Evolutionary conservation across 176 grass and related monocot species (phyloP).

Genomic region (Guadua angustifolia): DNA sequence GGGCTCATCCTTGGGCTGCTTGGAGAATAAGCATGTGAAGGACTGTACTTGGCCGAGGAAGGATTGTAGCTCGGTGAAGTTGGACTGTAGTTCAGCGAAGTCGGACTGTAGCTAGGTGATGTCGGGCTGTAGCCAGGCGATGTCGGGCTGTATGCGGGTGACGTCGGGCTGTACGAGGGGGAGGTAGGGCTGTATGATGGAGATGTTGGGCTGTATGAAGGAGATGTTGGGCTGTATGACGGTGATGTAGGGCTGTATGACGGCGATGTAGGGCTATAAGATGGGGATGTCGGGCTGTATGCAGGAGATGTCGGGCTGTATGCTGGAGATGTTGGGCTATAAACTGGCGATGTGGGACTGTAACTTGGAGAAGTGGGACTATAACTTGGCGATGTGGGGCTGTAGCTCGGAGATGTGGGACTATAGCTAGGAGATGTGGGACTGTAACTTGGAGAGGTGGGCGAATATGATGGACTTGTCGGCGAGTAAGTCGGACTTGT

Average conservation of each 20-base stretch:
- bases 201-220: constrained; percentile 57
- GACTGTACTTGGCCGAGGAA: constrained; percentile 61
- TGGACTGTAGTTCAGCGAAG: constrained; percentile 70
- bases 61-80: constrained; percentile 89
- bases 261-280: constrained; percentile 60
- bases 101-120: constrained; percentile 68
- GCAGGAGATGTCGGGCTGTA: constrained; percentile 66
- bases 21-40: constrained; percentile 80
- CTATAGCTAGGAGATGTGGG: constrained; percentile 66
- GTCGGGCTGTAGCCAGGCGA: constrained; percentile 76
- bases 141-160: constrained; percentile 73
- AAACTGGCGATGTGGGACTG: constrained; percentile 67
- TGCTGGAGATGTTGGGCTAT: constrained; percentile 64
- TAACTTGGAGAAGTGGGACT: constrained; percentile 64
- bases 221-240: constrained; percentile 54
- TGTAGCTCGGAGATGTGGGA: constrained; percentile 65
- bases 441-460: constrained; percentile 65
- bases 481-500: constrained; percentile 67
- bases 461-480: constrained; percentile 64
- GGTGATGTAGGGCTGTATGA: constrained; percentile 62
- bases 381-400: constrained; percentile 66
- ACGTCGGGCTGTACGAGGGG: constrained; percentile 70
- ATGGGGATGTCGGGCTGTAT: constrained; percentile 62
- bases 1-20: constrained; percentile 74
- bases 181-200: constrained; percentile 62